These are phyloP conservation scores for Pseudogymnoascus sp. DNA, from an alignment of 2,329 filamentous ascomycete genomes.

Conservation along the genomic window DNA sequence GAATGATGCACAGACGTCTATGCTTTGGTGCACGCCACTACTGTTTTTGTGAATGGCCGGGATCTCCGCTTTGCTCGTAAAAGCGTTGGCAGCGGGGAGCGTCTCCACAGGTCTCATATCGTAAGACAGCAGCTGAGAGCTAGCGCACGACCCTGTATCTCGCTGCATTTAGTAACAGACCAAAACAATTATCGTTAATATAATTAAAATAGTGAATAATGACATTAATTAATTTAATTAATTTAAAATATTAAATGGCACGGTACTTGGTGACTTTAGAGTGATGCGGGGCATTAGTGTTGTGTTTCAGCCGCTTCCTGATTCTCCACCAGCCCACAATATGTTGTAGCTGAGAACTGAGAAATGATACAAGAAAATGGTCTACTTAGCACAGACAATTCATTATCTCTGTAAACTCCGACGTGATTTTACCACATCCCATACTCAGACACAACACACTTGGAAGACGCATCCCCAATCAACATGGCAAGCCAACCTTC, in stretches of 20 bases:
- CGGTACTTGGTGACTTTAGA: not conserved
- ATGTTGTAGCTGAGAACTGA: not conserved
- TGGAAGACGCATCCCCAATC: not conserved
- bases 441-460: not conserved
- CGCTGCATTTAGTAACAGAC: not conserved
- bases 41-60: not conserved
- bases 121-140: not conserved
- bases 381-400: slow-evolving; percentile 3
- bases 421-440: not conserved
- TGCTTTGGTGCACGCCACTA: not conserved
- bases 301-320: not conserved
- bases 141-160: not conserved
- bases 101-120: not conserved
- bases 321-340: not conserved
- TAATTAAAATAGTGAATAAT: not conserved
- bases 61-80: not conserved
- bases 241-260: not conserved
- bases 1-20: not conserved
- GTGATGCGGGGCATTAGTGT: not conserved
- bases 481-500: slow-evolving; percentile 12
- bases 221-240: not conserved
- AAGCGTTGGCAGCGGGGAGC: not conserved
- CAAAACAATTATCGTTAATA: not conserved
- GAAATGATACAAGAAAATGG: not conserved
- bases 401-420: not conserved